Base-by-base conservation (phyloP, 106 monocot species). In the Dendrobium chrysotoxum region DNA sequence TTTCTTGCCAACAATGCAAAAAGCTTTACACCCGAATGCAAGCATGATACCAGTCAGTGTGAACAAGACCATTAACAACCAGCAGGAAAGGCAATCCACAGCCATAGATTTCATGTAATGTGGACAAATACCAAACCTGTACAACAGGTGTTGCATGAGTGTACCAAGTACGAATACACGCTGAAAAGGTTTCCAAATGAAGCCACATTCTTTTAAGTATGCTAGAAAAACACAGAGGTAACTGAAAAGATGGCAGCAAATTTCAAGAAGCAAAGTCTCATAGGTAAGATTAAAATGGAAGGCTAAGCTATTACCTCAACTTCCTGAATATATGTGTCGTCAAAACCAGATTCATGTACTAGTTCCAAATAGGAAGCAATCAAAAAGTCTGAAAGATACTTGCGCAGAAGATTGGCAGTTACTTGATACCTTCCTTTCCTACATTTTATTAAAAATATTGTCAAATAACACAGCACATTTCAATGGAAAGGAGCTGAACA, bases 321-420 rank as follows among this genome's bases (percentile, higher is more conserved):
- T 87, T 95, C 95, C 71, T 86, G 85, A 81, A 98, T 81, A n/a
- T 98, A 91, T 40, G 89, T 76, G 81, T 83, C 86, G 79, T 95
- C 99, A 88, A 91, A 95, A 83, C 95, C 88, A 47, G 91, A 95
- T 50, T 99, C 91, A 55, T 95, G 79, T 39, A 88, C 85, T 76
- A 88, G 72, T 72, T 93, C 81, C 65, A 93, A 80, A 83, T 99
- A 99, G 28, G 93, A 91, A 83, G 95, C 83, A 83, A 99, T 90
- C 78, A 99, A 70, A 84, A 88, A 90, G 81, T 99, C 99, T 38
- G 95, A 95, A 80, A 99, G 89, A 82, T 99, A 99, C 85, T 95
- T 99, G 46, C 99, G 89, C 65, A 95, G 85, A 85, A 95, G 86
- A 77, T 88, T 95, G 44, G 68, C 80, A 83, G 71, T 84, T 66